Evolutionary conservation across 306 rosid species (phyloP), one percentile per base, ranked within the genome.

Genomic region (Canavalia gladiata): DNA sequence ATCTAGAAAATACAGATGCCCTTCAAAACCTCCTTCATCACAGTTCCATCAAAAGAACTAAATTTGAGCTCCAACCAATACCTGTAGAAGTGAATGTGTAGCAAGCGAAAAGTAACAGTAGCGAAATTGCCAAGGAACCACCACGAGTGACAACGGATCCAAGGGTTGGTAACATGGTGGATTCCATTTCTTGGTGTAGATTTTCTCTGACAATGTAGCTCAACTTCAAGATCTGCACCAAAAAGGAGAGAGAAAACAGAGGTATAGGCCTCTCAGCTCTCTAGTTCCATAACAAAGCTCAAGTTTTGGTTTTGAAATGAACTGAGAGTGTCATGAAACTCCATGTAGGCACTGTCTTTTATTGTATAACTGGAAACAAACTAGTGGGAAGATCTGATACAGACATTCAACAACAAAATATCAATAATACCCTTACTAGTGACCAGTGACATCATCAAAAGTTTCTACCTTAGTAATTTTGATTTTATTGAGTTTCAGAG

Each of bases 81-180:
- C 99, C 99, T 52, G 91, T 93, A 46, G 91, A 82, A 90, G 89
- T 91, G 80, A 93, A 95, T 84, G 85, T 73, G 87, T 79, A 85
- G 89, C 85, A 87, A 49, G 88, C 87, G 12, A 91, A 76, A 65
- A 91, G 59, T 1, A 93, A 70, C 33, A 88, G 28, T 28, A 93
- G 86, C 46, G 90, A 57, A 74, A 88, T 5, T 79, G 86, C 33
- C 2, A 85, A 83, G 76, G 80, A 74, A 72, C 83, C 76, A 72
- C 84, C 79, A 82, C 75, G 84, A 71, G 76, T 67, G 68, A 85
- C 74, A 64, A 91, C 72, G 85, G 92, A 92, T 87, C 90, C 91
- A 76, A 68, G 70, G 55, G 82, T 51, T 51, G 83, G 75, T 10
- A 51, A 50, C 83, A 84, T 70, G 46, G 42, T 81, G n/a, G 59